Percentiles rank a stretch among this genome's conserved stretches.
These are phyloP conservation scores for Cyclaneusma minus DNA, from an alignment of 2,329 filamentous ascomycete genomes.

Conservation along the genomic window DNA sequence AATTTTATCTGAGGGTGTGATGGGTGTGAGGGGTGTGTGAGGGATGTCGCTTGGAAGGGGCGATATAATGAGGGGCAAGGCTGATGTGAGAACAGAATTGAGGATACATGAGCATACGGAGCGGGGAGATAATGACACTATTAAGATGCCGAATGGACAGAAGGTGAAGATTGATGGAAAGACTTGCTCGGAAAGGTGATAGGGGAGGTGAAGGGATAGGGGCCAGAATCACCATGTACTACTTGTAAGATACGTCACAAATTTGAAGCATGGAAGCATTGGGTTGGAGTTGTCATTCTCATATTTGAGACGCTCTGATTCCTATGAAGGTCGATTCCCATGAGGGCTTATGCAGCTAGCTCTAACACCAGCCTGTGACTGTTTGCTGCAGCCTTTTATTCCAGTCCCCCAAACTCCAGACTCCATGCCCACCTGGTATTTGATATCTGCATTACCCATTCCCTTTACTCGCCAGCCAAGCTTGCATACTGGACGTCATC, in stretches of 20 bases:
- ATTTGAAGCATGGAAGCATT: too few relatives aligned
- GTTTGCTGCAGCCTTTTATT: too few relatives aligned
- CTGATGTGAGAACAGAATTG: constrained; percentile 39
- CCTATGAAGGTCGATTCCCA: neutral
- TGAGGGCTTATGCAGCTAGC: neutral
- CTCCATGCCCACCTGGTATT: too few relatives aligned
- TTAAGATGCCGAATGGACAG: constrained; percentile 41
- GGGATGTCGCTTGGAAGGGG: neutral
- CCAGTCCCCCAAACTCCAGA: constrained; percentile 17
- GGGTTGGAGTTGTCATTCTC: constrained; percentile 2
- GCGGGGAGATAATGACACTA: constrained; percentile 80
- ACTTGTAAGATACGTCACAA: too few relatives aligned
- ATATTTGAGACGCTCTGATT: neutral
- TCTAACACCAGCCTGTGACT: constrained; percentile 1
- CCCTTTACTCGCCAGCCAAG: constrained; percentile 58
- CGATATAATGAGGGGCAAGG: neutral
- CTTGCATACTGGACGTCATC: constrained; percentile 74
- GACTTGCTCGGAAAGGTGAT: too few relatives aligned
- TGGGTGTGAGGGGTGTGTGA: neutral
- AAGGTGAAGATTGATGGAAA: constrained; percentile 19
- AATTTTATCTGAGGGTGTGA: neutral
- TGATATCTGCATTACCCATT: constrained; percentile 7
- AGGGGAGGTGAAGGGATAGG: too few relatives aligned
- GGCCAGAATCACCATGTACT: too few relatives aligned
- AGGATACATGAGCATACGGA: constrained; percentile 86